A percentile compares a stretch with the other conserved stretches of the same genome.
phyloP scores from a whole-genome alignment of 225 moss, liverwort and hornwort genomes.

The Climacium dendroides region DNA sequence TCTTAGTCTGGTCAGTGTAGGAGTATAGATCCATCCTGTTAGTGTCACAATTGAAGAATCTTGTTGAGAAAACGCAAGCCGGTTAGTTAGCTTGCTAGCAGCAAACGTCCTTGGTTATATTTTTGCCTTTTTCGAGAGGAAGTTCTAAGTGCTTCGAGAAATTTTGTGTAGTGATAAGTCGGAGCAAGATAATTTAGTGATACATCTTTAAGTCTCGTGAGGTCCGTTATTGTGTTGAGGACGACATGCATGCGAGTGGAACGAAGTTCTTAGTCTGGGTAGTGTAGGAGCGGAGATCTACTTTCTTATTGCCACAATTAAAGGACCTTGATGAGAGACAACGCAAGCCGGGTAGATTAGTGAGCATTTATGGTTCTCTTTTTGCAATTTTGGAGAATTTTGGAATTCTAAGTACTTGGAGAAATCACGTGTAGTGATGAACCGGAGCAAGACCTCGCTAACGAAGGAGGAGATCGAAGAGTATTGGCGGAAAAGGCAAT shows the following conservation, averaged over 20 bases:
- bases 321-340: not conserved
- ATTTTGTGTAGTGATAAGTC: not conserved
- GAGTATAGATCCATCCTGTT: not conserved
- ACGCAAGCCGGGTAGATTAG: not conserved
- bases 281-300: not conserved
- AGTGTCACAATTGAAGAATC: not conserved
- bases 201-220: not conserved
- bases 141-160: not conserved
- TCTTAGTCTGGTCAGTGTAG: not conserved
- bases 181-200: not conserved
- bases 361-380: not conserved
- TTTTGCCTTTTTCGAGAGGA: not conserved
- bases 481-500: slow-evolving; percentile 21
- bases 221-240: not conserved
- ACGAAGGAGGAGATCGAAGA: slow-evolving; percentile 37
- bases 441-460: slow-evolving; percentile 28
- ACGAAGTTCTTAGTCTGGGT: not conserved
- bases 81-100: not conserved
- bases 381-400: not conserved
- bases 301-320: not conserved
- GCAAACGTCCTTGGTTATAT: not conserved
- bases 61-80: not conserved
- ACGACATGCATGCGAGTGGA: not conserved
- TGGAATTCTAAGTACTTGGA: not conserved
- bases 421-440: not conserved